Conservation (phyloP, 345 rosid species). For the Viola odorata region DNA sequence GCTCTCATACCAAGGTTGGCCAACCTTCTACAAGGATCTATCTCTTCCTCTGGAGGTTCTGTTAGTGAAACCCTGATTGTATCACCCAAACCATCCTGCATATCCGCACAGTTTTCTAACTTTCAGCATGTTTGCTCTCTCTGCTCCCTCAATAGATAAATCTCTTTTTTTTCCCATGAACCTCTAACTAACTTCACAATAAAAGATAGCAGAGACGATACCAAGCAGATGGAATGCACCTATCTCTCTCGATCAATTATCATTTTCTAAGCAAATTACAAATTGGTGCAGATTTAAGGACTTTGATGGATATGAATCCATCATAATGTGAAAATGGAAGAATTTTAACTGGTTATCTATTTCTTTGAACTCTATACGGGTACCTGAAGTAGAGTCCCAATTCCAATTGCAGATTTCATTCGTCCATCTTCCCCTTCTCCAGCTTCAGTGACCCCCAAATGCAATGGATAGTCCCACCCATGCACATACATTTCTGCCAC, state of each 20-base stretch:
- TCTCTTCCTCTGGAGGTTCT: conserved; percentile 93
- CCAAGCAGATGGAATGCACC: neutral
- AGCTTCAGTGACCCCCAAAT: conserved; percentile 98
- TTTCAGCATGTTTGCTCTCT: neutral
- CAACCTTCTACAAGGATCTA: conserved; percentile 89
- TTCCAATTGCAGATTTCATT: conserved; percentile 98
- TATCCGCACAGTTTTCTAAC: conserved; percentile 8
- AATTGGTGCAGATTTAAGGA: neutral
- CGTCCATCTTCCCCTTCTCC: conserved; percentile 99
- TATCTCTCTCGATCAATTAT: neutral
- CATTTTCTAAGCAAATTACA: neutral
- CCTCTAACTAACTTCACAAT: neutral
- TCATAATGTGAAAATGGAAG: too few relatives aligned
- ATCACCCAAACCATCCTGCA: conserved; percentile 98
- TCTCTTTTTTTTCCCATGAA: neutral
- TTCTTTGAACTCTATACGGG: neutral
- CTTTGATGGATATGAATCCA: too few relatives aligned
- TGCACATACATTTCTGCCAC: conserved; percentile 93
- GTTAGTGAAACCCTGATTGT: conserved; percentile 95
- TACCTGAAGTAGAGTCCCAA: conserved; percentile 97
- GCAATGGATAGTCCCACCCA: conserved; percentile 97
- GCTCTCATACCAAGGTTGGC: conserved; percentile 89
- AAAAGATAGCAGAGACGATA: neutral
- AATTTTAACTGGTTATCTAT: neutral
- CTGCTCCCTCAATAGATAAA: neutral